phyloP scores from a whole-genome alignment of 805 yeast species.

The Zygosaccharomyces bailii region DNA sequence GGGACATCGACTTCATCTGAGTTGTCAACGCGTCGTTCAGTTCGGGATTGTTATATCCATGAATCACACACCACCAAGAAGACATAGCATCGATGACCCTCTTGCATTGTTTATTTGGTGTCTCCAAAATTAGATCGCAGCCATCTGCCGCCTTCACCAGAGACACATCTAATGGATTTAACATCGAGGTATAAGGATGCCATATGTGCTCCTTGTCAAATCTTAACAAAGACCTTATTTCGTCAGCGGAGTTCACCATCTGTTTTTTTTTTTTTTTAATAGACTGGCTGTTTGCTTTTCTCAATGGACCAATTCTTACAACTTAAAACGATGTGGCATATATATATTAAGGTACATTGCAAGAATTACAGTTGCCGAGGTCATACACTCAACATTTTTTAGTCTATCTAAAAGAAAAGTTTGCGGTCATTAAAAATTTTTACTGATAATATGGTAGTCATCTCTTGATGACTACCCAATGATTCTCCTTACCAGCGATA shows the following conservation, averaged over 20 bases:
- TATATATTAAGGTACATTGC: background rate
- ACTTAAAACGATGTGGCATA: background rate
- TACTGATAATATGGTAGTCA: background rate
- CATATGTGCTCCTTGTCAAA: conserved; percentile 31
- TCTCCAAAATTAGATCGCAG: conserved; percentile 20
- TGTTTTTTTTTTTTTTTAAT: background rate
- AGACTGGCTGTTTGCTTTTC: background rate
- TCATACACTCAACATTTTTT: background rate
- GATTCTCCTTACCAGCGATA: background rate
- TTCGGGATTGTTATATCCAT: conserved; percentile 32
- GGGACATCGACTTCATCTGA: conserved; percentile 34
- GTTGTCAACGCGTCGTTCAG: conserved; percentile 32
- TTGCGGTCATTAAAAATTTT: background rate
- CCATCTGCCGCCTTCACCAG: conserved; percentile 29
- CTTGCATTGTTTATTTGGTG: conserved; percentile 11
- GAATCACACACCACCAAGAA: conserved; percentile 36
- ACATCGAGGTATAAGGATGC: conserved; percentile 36
- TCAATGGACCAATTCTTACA: background rate
- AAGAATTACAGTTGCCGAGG: background rate
- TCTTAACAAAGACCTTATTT: conserved; percentile 12
- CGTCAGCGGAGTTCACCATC: conserved; percentile 4
- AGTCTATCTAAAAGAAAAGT: background rate
- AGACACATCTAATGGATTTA: conserved; percentile 24
- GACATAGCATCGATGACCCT: conserved; percentile 33
- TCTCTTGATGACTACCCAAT: background rate